Conservation (phyloP, 2,329 filamentous ascomycete genomes). For the Pseudopyrenochaeta lycopersici region DNA sequence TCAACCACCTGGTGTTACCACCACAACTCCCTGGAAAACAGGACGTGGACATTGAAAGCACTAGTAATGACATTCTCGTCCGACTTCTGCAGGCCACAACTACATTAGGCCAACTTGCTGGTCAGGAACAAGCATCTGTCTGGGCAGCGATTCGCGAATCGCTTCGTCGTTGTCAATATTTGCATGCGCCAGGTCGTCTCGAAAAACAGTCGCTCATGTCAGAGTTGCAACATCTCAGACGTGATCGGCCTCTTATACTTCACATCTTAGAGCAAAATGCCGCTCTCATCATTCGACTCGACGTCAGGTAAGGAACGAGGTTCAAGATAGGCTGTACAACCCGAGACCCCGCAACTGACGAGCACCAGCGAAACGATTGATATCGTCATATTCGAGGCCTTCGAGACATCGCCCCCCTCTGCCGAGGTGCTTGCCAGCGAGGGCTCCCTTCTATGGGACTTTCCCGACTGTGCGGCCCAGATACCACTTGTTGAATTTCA, state of each 20-base stretch:
- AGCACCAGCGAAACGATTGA: no score
- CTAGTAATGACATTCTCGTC: conserved; percentile 31
- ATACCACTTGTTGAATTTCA: not conserved
- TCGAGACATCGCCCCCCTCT: not conserved
- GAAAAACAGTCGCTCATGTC: conserved; percentile 16
- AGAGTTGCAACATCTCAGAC: conserved; percentile 11
- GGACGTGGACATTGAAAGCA: conserved; percentile 31
- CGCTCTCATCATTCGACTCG: conserved; percentile 51
- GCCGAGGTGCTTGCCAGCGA: not conserved
- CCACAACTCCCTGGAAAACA: conserved; percentile 41
- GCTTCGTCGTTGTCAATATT: conserved; percentile 14
- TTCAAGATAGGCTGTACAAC: no score
- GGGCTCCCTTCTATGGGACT: not conserved
- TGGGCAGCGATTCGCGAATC: conserved; percentile 20
- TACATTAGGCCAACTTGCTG: conserved; percentile 20
- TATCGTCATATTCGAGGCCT: not conserved
- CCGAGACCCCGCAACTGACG: no score
- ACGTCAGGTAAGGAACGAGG: conserved; percentile 36
- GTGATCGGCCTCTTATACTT: conserved; percentile 34
- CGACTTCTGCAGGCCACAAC: conserved; percentile 29
- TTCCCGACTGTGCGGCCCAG: not conserved
- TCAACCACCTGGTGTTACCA: conserved; percentile 49
- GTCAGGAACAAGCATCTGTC: conserved; percentile 9
- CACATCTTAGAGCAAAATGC: conserved; percentile 58
- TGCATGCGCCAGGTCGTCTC: conserved; percentile 15